Evolutionary conservation across 2,329 filamentous ascomycete species (phyloP).

Genomic region (Fusarium pilosicola): DNA sequence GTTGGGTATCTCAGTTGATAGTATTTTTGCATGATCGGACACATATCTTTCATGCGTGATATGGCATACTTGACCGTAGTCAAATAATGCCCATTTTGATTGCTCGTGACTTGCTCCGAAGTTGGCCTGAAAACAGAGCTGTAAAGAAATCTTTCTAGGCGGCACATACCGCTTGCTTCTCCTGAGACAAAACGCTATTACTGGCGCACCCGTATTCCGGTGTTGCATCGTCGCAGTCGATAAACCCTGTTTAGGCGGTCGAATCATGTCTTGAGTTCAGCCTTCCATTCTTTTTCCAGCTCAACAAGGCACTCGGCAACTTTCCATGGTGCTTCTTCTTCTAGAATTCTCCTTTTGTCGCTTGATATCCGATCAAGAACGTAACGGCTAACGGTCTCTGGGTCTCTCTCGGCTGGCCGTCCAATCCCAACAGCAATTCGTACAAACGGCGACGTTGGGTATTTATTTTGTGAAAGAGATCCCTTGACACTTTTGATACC

Average conservation of each 20-base stretch:
- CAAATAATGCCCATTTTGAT: neutral
- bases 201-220: neutral
- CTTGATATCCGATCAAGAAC: slow-evolving; percentile 76
- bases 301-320: slow-evolving; percentile 62
- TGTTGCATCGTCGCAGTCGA: neutral
- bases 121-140: neutral
- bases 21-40: neutral
- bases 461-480: slow-evolving; percentile 56
- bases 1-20: slow-evolving; percentile 10
- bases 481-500: slow-evolving; percentile 75
- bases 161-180: neutral
- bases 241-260: neutral
- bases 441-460: slow-evolving; percentile 56
- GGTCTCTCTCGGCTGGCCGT: slow-evolving; percentile 76
- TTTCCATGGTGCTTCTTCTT: slow-evolving; percentile 60
- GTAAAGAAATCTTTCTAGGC: neutral
- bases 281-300: slow-evolving; percentile 54
- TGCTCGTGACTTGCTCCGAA: neutral
- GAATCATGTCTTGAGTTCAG: slow-evolving; percentile 36
- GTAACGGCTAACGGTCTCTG: slow-evolving; percentile 75
- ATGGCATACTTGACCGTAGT: neutral
- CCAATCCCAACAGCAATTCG: slow-evolving; percentile 88
- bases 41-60: neutral
- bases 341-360: slow-evolving; percentile 61
- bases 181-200: neutral